Percentiles rank a stretch among this genome's conserved stretches.
Conservation (phyloP, 176 grass and related monocot species). For the sorghum (Sorghum bicolor) region Sorghum_bicolor_NCBIv3 NC_012870.2:71095001-71095500, state of each 20-base stretch:
- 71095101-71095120: neutral
- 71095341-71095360: constrained; percentile 92
- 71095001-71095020: neutral
- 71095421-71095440: neutral
- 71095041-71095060: neutral
- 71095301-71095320: constrained; percentile 69
- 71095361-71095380: constrained; percentile 28
- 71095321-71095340: constrained; percentile 92
- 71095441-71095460: constrained; percentile 14
- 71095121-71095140: neutral
- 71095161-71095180: neutral
- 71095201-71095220: constrained; percentile 7
- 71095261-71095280: constrained; percentile 60
- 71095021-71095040: neutral
- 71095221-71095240: constrained; percentile 32
- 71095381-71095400: neutral
- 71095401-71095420: neutral
- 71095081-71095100: neutral
- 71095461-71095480: neutral
- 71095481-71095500: constrained; percentile 3
- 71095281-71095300: constrained; percentile 72
- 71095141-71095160: neutral
- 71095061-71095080: constrained; percentile 14
- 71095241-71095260: constrained; percentile 45
- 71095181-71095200: neutral